Evolutionary conservation across 1,139 yeast species (phyloP), one percentile per base, ranked within the genome.

Genomic region (Nakaseomyces uthaithaninus): DNA sequence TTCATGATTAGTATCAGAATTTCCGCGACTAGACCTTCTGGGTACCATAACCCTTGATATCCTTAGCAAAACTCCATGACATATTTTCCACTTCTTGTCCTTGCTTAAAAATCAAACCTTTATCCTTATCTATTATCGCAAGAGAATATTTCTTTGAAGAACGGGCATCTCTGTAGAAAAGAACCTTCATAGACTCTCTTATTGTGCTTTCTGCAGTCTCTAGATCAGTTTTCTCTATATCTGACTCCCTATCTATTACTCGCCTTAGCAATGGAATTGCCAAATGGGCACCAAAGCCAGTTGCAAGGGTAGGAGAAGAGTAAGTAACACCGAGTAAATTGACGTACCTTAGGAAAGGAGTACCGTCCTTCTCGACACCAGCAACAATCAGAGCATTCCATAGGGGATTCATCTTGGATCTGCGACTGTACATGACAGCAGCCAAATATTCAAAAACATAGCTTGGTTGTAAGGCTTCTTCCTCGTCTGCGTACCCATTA

Each of bases 361-460:
- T 74, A 30, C 75, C 80, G 45, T 77, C 27, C 10, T 34, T 80
- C 59, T 80, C 82, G 53, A 81, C 73, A 4, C 97, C 99, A 8
- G 89, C 96, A 39, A 91, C 96, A 43, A 93, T 70, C 30, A 85
- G 68, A 0, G 97, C 84, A 64, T 91, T 93, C 98, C 98, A 93
- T 49, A 87, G 72, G 18, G 99, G 99, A 61, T 93, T 76, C 91
- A 93, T 80, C 64, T 89, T 86, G 40, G 84, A 74, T 64, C 99
- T 77, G 64, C 97, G 78, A 52, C 75, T 71, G 66, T 93, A 93
- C 71, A 89, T 71, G 35, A 89, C 81, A 47, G 83, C 76, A 36
- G 93, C 77, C 51, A 93, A 69, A 61, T 87, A 91, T 60, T 85
- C 93, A 62, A 85, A 94, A 33, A 93, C 79, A 56, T 87, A 85